Evolutionary conservation across 179 eudicot genomes (phyloP).

Genomic region (Amaranthus tricolor): DNA sequence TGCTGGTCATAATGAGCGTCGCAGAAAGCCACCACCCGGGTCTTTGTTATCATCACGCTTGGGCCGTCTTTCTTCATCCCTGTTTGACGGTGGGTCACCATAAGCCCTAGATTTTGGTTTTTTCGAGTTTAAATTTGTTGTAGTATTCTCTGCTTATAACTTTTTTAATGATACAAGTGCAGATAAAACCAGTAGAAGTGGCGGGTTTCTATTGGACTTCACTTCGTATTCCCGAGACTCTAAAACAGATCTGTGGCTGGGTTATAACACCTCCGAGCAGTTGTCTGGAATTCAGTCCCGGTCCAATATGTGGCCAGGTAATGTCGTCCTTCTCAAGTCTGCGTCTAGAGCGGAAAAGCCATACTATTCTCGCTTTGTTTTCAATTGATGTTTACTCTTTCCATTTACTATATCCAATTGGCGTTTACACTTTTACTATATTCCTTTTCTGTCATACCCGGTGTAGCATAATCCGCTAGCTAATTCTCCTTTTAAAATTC

Average conservation of each 20-base stretch:
- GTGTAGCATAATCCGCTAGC: too few relatives aligned
- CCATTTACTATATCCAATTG: too few relatives aligned
- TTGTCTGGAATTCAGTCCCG: slow-evolving; percentile 39
- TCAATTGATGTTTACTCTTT: too few relatives aligned
- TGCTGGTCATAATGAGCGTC: slow-evolving; percentile 95
- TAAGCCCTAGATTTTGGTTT: background rate
- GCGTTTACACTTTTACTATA: too few relatives aligned
- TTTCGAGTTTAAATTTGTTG: background rate
- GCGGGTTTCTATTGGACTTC: slow-evolving; percentile 81
- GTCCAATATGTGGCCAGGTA: slow-evolving; percentile 47
- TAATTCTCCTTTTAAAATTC: too few relatives aligned
- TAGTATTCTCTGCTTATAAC: background rate
- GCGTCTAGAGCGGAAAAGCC: background rate
- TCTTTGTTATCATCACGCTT: slow-evolving; percentile 65
- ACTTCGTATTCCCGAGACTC: slow-evolving; percentile 42
- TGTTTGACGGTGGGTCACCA: slow-evolving; percentile 47
- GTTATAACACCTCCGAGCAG: slow-evolving; percentile 38
- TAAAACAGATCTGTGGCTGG: slow-evolving; percentile 50
- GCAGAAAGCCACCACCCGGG: slow-evolving; percentile 94
- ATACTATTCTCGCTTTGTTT: background rate
- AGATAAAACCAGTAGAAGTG: slow-evolving; percentile 45
- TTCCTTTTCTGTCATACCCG: too few relatives aligned
- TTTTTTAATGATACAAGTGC: slow-evolving; percentile 12
- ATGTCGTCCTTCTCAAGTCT: slow-evolving; percentile 3
- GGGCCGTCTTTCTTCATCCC: slow-evolving; percentile 59